phyloP scores from a whole-genome alignment of 1,139 yeast genomes.

The Diutina scorzettiae region DNA sequence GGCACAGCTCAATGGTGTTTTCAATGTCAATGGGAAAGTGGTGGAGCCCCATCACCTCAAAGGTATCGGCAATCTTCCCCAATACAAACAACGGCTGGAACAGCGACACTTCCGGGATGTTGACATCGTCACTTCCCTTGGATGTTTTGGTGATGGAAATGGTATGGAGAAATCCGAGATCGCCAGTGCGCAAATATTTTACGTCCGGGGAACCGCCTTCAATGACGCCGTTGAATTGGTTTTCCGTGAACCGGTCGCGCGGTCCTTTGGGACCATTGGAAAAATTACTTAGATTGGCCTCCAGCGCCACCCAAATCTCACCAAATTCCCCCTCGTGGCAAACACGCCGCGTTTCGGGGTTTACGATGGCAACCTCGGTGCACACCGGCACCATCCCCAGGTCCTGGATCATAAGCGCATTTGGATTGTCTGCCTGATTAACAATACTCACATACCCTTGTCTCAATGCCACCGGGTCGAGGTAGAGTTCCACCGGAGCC shows the following conservation, averaged over 20 bases:
- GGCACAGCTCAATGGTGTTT: slow-evolving; percentile 56
- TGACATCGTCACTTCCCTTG: slow-evolving; percentile 17
- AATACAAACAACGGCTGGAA: slow-evolving; percentile 77
- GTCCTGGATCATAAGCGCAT: slow-evolving; percentile 74
- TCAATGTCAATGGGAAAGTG: slow-evolving; percentile 87
- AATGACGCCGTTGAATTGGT: slow-evolving; percentile 45
- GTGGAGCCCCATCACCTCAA: slow-evolving; percentile 83
- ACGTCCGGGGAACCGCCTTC: slow-evolving; percentile 50
- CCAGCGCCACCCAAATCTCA: slow-evolving; percentile 93
- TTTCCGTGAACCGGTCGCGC: slow-evolving; percentile 22
- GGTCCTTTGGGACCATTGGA: slow-evolving; percentile 45
- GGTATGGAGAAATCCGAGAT: slow-evolving; percentile 81
- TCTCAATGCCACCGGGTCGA: slow-evolving; percentile 80
- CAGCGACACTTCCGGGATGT: slow-evolving; percentile 24
- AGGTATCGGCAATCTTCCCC: slow-evolving; percentile 79
- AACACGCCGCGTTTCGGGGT: slow-evolving; percentile 73
- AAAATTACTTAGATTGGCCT: slow-evolving; percentile 61
- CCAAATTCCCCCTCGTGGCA: slow-evolving; percentile 95
- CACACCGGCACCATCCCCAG: slow-evolving; percentile 95
- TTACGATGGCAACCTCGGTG: slow-evolving; percentile 87
- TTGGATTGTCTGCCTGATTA: slow-evolving; percentile 55
- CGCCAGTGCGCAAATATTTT: slow-evolving; percentile 80
- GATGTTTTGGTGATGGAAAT: slow-evolving; percentile 36
- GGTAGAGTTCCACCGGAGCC: slow-evolving; percentile 77
- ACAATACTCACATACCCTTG: slow-evolving; percentile 80